Evolutionary conservation across 371 early-diverging fungal genomes (phyloP), one percentile per base, ranked within the genome.

Genomic region (Mucor circinelloides): DNA sequence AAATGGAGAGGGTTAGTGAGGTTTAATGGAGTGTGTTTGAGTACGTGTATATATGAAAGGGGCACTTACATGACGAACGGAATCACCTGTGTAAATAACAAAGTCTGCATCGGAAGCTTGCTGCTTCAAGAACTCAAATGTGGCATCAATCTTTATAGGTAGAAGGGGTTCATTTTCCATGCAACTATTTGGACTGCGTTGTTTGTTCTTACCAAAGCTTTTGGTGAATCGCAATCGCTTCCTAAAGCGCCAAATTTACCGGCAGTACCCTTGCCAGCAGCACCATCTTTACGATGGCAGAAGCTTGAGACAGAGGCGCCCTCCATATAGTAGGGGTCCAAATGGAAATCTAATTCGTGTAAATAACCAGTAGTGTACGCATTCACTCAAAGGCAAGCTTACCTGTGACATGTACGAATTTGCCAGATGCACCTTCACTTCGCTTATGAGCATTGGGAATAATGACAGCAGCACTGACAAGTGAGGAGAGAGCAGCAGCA

Each of bases 11-110:
- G 13, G 36, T 36, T 10, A 36, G 36, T 13, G 36, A 36, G 36
- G 36, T 12, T 0, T 32, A 8, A n/a, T n/a, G n/a, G n/a, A n/a
- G n/a, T n/a, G n/a, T n/a, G n/a, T n/a, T n/a, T n/a, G n/a, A n/a
- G n/a, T n/a, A n/a, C 4, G 42, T 40, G 17, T 40, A 7, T 40
- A 6, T 23, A 9, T 46, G 1, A 21, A 9, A 8, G 9, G 7
- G 9, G 17, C 40, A 15, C 52, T 13, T 27, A 75, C 73, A 70
- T 84, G 84, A 34, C 84, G 68, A 9, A 71, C 74, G 6, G 76
- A 73, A 58, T 84, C 84, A 50, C 82, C 84, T 30, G 84, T 84
- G 57, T 80, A 81, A 12, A 84, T 54, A 44, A 84, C 66, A 73
- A 84, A 84, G 42, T 84, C 80, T 15, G 77, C 59, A 57, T 77